Percentiles rank a stretch among this genome's conserved stretches.
Conservation (phyloP, 345 rosid genomes). For the Murraya koenigii region DNA sequence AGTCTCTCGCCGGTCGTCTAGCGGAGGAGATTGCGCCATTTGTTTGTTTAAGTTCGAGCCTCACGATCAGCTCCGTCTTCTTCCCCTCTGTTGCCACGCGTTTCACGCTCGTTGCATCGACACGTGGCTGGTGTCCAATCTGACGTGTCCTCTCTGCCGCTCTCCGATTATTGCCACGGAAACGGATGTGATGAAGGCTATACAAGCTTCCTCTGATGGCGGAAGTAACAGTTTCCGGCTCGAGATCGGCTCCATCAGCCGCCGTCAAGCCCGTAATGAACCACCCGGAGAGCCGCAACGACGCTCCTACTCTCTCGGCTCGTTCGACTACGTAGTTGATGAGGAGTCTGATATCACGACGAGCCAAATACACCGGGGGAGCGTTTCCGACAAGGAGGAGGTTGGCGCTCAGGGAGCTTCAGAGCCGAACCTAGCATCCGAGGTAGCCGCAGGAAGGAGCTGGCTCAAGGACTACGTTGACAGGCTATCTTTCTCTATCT, state of each 20-base stretch:
- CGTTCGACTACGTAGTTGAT: constrained; percentile 81
- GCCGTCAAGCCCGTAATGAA: constrained; percentile 24
- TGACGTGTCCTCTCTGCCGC: constrained; percentile 91
- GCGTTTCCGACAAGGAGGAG: constrained; percentile 57
- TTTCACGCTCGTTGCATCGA: constrained; percentile 81
- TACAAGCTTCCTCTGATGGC: constrained; percentile 26
- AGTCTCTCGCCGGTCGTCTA: constrained; percentile 57
- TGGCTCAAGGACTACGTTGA: constrained; percentile 90
- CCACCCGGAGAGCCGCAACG: constrained; percentile 31
- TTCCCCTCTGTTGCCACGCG: constrained; percentile 90
- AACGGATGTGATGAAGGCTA: constrained; percentile 51
- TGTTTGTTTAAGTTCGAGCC: constrained; percentile 76
- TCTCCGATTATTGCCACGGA: constrained; percentile 67
- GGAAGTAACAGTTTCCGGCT: constrained; percentile 64
- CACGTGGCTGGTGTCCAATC: constrained; percentile 69
- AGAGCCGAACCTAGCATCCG: constrained; percentile 50
- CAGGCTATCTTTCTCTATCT: constrained; percentile 58
- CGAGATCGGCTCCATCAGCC: constrained; percentile 91
- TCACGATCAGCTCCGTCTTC: constrained; percentile 76
- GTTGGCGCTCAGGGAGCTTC: constrained; percentile 19
- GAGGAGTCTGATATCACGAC: constrained; percentile 57
- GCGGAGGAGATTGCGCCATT: constrained; percentile 68
- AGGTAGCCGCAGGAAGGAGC: constrained; percentile 59
- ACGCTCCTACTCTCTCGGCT: constrained; percentile 73
- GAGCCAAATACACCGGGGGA: constrained; percentile 42